A percentile compares a stretch with the other conserved stretches of the same genome.
Conservation (phyloP, 352 stramenopile species). For the Achlya hypogyna region DNA sequence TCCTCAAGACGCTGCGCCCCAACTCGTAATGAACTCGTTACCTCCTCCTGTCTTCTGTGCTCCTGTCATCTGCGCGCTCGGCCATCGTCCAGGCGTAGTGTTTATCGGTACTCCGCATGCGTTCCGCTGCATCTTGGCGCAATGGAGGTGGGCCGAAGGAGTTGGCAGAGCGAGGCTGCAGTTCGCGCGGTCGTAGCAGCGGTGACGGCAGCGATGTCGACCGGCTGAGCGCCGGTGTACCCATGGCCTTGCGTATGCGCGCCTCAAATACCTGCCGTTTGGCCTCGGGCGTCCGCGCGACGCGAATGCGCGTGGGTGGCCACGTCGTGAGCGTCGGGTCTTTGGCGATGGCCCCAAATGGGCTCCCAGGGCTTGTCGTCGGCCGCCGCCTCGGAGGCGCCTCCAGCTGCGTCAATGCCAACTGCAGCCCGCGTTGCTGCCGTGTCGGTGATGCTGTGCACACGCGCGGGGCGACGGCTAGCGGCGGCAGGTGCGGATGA, state of each 20-base stretch:
- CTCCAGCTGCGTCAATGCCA: neutral
- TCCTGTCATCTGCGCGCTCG: too few species aligned
- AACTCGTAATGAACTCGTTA: too few species aligned
- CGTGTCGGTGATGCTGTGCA: neutral
- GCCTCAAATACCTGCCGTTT: constrained; percentile 18
- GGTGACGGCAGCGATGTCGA: neutral
- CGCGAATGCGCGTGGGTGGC: constrained; percentile 12
- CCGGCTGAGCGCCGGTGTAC: neutral
- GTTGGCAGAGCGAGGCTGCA: too few species aligned
- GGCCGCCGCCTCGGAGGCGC: neutral
- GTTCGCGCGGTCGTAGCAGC: neutral
- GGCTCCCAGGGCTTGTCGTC: neutral
- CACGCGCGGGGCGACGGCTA: neutral
- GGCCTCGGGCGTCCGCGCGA: neutral
- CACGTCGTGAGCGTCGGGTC: constrained; percentile 1
- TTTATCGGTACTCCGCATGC: too few species aligned
- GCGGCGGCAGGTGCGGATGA: neutral
- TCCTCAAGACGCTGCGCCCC: constrained; percentile 12
- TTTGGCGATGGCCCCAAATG: neutral
- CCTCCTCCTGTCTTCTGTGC: too few species aligned
- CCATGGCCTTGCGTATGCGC: constrained; percentile 10
- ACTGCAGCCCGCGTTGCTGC: neutral
- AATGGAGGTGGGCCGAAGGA: too few species aligned
- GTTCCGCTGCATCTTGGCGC: too few species aligned
- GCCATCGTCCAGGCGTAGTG: too few species aligned